Evolutionary conservation across 2,329 filamentous ascomycete species (phyloP).

Genomic region (Akanthomyces dipterigenus): DNA sequence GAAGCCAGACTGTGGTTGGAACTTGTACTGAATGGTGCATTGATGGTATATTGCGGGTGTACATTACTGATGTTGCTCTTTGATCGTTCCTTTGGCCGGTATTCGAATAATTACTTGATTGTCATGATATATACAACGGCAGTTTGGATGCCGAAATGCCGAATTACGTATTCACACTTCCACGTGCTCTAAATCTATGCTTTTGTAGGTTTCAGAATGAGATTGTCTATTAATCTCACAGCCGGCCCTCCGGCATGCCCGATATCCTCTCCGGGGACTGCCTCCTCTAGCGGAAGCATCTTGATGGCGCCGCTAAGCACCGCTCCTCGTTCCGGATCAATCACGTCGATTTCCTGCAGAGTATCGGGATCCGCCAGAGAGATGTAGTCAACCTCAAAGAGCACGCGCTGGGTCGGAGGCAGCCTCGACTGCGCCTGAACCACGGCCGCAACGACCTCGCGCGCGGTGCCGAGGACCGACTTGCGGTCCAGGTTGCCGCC

Average conservation of each 20-base stretch:
- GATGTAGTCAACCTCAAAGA: conserved; percentile 85
- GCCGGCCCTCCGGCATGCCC: conserved; percentile 65
- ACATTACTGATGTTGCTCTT: background rate
- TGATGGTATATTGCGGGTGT: background rate
- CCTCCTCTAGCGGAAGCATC: conserved; percentile 74
- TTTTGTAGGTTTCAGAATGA: conserved; percentile 53
- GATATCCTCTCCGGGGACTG: conserved; percentile 64
- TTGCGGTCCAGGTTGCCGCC: conserved; percentile 47
- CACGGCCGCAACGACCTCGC: conserved; percentile 48
- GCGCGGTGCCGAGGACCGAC: conserved; percentile 67
- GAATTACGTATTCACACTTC: background rate
- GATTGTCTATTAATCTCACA: conserved; percentile 90
- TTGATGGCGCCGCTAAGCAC: conserved; percentile 87
- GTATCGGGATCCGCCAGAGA: conserved; percentile 81
- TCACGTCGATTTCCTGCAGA: conserved; percentile 66
- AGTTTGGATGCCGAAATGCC: background rate
- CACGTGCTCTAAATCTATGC: background rate
- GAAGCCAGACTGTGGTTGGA: background rate
- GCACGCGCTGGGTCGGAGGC: conserved; percentile 52
- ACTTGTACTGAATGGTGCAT: background rate
- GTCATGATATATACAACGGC: conserved; percentile 2
- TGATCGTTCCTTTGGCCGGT: background rate
- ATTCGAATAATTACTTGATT: background rate
- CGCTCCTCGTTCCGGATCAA: conserved; percentile 66
- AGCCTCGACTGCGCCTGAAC: conserved; percentile 57